Conservation (phyloP, 805 yeast species). For the Suhomyces pyralidae region DNA sequence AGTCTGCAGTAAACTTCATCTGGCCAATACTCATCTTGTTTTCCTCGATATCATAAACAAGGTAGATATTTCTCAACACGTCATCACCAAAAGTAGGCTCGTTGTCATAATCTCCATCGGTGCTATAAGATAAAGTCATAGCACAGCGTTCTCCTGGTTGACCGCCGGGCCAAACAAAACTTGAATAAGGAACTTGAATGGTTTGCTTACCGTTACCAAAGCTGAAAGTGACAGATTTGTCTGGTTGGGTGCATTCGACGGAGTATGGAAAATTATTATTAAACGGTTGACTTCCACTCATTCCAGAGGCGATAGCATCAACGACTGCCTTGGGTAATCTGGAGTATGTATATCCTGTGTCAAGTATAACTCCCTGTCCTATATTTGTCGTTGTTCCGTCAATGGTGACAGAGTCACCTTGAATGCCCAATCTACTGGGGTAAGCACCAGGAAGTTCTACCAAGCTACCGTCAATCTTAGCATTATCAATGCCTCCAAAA, state of each 20-base stretch:
- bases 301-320: background rate
- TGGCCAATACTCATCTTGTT: constrained; percentile 46
- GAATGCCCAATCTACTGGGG: background rate
- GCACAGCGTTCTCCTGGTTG: background rate
- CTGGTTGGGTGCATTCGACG: background rate
- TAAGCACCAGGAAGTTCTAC: background rate
- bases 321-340: background rate
- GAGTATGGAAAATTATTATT: background rate
- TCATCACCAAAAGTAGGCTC: constrained; percentile 46
- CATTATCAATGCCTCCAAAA: constrained; percentile 21
- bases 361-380: background rate
- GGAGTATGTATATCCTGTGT: background rate
- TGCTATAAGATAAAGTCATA: background rate
- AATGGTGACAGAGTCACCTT: background rate
- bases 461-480: constrained; percentile 8
- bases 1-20: background rate
- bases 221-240: background rate
- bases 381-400: background rate
- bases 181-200: constrained; percentile 5
- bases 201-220: background rate
- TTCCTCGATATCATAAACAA: constrained; percentile 53
- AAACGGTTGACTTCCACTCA: background rate
- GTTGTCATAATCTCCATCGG: background rate
- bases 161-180: background rate
- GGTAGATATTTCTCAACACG: constrained; percentile 48